A percentile compares a stretch with the other conserved stretches of the same genome.
Evolutionary conservation across 192 early-diverging fungal species (phyloP).

Genomic region (Gonapodya sp.): DNA sequence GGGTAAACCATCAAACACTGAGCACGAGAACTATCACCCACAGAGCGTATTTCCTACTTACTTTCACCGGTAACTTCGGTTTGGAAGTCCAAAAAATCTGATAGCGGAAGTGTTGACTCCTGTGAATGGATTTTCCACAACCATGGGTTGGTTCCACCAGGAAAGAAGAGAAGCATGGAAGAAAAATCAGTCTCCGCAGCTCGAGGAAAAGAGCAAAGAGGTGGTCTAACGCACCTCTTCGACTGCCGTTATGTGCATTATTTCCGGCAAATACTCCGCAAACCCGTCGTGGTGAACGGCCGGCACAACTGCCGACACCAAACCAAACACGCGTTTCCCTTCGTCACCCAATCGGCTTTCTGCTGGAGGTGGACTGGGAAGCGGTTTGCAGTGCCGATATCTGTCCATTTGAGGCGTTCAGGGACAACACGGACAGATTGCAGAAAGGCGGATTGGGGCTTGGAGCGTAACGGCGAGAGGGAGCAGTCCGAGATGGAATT

Average conservation of each 20-base stretch:
- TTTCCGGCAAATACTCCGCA: not conserved
- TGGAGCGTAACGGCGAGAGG: too few relatives aligned
- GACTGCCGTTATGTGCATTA: not conserved
- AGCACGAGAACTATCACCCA: too few relatives aligned
- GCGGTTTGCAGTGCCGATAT: not conserved
- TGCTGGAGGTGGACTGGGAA: not conserved
- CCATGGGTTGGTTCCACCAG: not conserved
- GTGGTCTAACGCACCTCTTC: not conserved
- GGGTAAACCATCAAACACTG: not conserved
- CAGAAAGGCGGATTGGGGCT: not conserved
- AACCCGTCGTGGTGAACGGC: not conserved
- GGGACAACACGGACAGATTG: not conserved
- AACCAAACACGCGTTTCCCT: not conserved
- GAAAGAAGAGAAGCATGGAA: too few relatives aligned
- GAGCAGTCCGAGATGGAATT: too few relatives aligned
- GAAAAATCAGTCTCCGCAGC: too few relatives aligned
- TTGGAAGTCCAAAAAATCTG: constrained; percentile 31
- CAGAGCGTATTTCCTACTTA: not conserved
- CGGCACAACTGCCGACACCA: not conserved
- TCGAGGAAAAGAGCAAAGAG: too few relatives aligned
- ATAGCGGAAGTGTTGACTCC: constrained; percentile 16
- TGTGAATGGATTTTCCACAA: not conserved
- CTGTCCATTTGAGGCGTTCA: not conserved
- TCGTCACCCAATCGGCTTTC: not conserved
- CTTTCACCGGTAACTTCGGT: constrained; percentile 33